phyloP scores from a whole-genome alignment of 2,329 filamentous ascomycete genomes.

The Grosmannia penicillata region DNA sequence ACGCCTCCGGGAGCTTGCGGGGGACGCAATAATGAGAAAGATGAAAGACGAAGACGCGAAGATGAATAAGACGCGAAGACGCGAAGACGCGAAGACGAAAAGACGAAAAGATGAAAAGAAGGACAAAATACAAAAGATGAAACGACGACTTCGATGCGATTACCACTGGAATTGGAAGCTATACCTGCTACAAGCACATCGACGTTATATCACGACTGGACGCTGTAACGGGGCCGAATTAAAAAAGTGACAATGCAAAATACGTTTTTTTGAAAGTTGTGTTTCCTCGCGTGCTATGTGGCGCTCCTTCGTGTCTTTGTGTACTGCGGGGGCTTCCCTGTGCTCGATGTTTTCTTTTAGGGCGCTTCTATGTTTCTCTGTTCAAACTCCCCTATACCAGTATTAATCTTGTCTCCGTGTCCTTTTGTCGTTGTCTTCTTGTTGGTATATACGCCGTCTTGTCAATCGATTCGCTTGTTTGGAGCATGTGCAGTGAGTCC shows the following conservation, averaged over 20 bases:
- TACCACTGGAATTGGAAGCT: background rate
- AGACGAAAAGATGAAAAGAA: background rate
- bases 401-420: background rate
- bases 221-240: slow-evolving; percentile 4
- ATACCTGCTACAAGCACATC: slow-evolving; percentile 3
- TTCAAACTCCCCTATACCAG: background rate
- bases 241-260: slow-evolving; percentile 4
- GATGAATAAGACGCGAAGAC: too few species aligned
- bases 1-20: background rate
- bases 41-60: too few species aligned
- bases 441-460: too few species aligned
- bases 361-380: slow-evolving; percentile 1
- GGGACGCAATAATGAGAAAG: slow-evolving; percentile 2
- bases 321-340: background rate
- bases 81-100: too few species aligned
- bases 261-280: slow-evolving; percentile 1
- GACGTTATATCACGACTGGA: slow-evolving; percentile 8
- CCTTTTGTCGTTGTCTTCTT: background rate
- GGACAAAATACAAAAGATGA: slow-evolving; percentile 1
- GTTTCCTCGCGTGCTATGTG: background rate
- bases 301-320: background rate
- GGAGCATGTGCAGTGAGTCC: too few species aligned
- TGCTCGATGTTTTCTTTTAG: background rate
- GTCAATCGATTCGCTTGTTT: too few species aligned
- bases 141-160: slow-evolving; percentile 3